A percentile compares a stretch with the other conserved stretches of the same genome.
phyloP scores from a whole-genome alignment of 1,284 basidiomycete genomes.

The Stygiomarasmius scandens region DNA sequence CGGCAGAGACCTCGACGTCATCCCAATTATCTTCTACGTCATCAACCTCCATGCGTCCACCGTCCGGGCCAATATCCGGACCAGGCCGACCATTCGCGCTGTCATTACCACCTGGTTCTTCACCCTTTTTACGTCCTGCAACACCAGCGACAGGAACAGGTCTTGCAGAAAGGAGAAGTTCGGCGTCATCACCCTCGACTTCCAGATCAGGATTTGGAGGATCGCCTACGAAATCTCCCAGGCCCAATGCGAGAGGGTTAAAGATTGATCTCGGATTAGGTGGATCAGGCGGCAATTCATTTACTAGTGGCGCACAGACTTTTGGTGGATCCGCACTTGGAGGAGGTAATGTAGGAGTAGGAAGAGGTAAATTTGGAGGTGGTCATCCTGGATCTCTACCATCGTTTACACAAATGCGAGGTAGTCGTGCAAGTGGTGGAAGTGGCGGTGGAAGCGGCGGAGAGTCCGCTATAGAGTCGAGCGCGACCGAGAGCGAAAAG shows the following conservation, averaged over 20 bases:
- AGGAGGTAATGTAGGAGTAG: neutral
- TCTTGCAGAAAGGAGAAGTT: neutral
- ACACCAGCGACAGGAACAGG: too few relatives aligned
- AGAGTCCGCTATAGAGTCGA: neutral
- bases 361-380: neutral
- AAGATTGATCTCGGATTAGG: neutral
- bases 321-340: too few relatives aligned
- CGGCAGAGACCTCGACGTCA: neutral
- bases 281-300: neutral
- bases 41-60: neutral
- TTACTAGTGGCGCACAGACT: neutral
- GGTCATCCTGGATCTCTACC: neutral
- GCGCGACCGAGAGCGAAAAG: constrained; percentile 13
- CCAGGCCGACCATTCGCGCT: neutral
- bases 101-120: neutral
- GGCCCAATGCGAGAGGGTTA: neutral
- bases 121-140: too few relatives aligned
- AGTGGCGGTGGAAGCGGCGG: constrained; percentile 10
- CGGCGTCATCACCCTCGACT: neutral
- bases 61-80: constrained; percentile 7
- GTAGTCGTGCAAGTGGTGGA: neutral
- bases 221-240: neutral
- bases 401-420: neutral
- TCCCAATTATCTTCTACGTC: neutral
- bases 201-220: neutral